Conservation (phyloP, 768 basidiomycete genomes). For the Termitomyces sp. region DNA sequence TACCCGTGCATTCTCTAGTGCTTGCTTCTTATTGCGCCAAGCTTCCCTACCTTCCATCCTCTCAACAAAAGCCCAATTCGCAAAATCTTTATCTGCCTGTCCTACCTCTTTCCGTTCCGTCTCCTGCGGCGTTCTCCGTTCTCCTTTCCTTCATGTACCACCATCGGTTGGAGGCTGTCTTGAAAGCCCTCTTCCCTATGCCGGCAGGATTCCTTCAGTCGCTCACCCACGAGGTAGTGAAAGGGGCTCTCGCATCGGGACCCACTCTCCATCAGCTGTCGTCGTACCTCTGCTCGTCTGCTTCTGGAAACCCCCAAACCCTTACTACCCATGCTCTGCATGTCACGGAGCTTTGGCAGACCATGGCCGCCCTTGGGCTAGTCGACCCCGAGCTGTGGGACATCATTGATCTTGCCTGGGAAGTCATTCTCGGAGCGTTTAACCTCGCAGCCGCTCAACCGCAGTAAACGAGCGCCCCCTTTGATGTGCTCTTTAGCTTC, state of each 20-base stretch:
- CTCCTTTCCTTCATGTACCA: conserved; percentile 71
- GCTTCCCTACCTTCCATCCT: conserved; percentile 47
- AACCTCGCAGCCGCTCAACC: conserved; percentile 40
- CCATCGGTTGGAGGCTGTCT: conserved; percentile 57
- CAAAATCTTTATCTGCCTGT: conserved; percentile 54
- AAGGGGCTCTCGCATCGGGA: conserved; percentile 43
- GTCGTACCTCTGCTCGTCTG: conserved; percentile 45
- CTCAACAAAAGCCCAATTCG: conserved; percentile 25
- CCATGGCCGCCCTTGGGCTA: conserved; percentile 71
- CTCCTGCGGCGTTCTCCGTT: conserved; percentile 62
- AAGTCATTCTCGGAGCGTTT: conserved; percentile 60
- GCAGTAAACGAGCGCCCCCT: conserved; percentile 19
- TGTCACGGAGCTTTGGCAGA: conserved; percentile 79
- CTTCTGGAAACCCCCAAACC: conserved; percentile 38
- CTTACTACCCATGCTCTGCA: conserved; percentile 59
- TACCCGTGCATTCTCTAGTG: conserved; percentile 62
- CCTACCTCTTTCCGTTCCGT: conserved; percentile 70
- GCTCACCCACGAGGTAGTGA: conserved; percentile 42
- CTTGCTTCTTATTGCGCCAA: conserved; percentile 59
- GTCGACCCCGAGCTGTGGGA: conserved; percentile 75
- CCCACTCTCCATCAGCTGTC: conserved; percentile 54
- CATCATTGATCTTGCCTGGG: conserved; percentile 77
- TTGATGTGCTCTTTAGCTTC: conserved; percentile 1
- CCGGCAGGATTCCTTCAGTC: conserved; percentile 42
- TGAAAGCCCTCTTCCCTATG: conserved; percentile 62